Base-by-base conservation (phyloP, 2,329 filamentous ascomycete genomes). In the Aspergillus udagawae region DNA sequence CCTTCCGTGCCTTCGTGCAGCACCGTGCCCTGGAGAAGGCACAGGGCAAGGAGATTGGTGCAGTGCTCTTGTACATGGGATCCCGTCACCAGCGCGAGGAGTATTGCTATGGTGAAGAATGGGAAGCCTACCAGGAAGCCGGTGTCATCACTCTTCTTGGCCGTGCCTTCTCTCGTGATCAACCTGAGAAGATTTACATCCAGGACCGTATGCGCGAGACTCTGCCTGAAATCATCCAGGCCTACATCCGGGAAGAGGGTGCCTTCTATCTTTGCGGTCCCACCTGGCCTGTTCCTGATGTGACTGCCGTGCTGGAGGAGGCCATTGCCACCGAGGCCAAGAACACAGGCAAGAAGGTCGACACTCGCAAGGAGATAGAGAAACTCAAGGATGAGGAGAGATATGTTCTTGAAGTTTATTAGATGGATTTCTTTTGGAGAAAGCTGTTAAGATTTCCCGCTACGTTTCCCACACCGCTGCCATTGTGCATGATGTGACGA, bases 1-100 rank as follows among this genome's bases (percentile, higher is more conserved):
- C 94, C n/a, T 99, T 99, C 91, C 91, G 94, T 64, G 94, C 94
- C 59, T 99, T 99, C 71, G 89, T 97, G 49, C 94, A 99, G 79
- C 94, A 99, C 80, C 93, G 94, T 57, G 94, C 94, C 51, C 92
- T 95, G 86, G 93, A 99, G 74, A 96, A 96, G 80, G 88, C 91
- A n/a, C 91, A 95, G 75, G 94, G 94, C 75, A 92, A 96, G 80
- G 87, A 94, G 57, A 96, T 99, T 65, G 94, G 94, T 54, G 81
- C 91, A 47, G 94, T 97, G 61, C 85, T 99, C 53, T 80, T 99
- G 59, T 99, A 97, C 83, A 93, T 99, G 81, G 94, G 94, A 62
- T 93, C 92, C 20, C 92, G 94, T 53, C 92, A 97, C 82, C 92
- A 97, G 81, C 91, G 92, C 64, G 94, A 99, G 78, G 94, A 99